phyloP scores from a whole-genome alignment of 192 early-diverging fungal species.

The Gigaspora rosea region DNA sequence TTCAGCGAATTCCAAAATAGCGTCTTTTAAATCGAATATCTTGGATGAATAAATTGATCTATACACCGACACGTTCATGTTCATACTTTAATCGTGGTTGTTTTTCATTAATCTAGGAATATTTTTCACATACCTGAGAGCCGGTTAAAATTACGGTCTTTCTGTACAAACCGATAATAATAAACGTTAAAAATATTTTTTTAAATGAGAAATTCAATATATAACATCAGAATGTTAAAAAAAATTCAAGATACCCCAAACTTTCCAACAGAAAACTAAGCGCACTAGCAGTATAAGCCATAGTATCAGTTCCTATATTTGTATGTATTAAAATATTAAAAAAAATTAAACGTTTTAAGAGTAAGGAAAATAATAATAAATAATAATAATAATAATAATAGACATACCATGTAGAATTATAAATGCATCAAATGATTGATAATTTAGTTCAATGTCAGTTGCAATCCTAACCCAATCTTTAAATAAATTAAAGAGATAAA shows the following conservation, averaged over 20 bases:
- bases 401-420: conserved; percentile 80
- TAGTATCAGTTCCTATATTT: conserved; percentile 75
- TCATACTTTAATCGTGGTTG: too few relatives aligned
- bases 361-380: not conserved
- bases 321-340: not conserved
- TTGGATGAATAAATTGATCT: not conserved
- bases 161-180: conserved; percentile 33
- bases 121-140: conserved; percentile 65
- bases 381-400: not conserved
- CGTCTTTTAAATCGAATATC: too few relatives aligned
- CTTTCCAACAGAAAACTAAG: conserved; percentile 97
- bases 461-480: conserved; percentile 95
- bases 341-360: not conserved
- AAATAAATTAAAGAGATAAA: not conserved
- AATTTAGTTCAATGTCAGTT: conserved; percentile 94
- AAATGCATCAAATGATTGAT: conserved; percentile 91
- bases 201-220: not conserved
- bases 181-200: not conserved
- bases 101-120: not conserved
- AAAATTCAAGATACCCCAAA: conserved; percentile 62
- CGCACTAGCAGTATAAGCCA: conserved; percentile 85
- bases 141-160: conserved; percentile 98
- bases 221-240: conserved; percentile 7
- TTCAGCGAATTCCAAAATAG: not conserved
- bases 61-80: not conserved